phyloP scores from a whole-genome alignment of 768 basidiomycete genomes.

The Gloeostereum incarnatum region DNA sequence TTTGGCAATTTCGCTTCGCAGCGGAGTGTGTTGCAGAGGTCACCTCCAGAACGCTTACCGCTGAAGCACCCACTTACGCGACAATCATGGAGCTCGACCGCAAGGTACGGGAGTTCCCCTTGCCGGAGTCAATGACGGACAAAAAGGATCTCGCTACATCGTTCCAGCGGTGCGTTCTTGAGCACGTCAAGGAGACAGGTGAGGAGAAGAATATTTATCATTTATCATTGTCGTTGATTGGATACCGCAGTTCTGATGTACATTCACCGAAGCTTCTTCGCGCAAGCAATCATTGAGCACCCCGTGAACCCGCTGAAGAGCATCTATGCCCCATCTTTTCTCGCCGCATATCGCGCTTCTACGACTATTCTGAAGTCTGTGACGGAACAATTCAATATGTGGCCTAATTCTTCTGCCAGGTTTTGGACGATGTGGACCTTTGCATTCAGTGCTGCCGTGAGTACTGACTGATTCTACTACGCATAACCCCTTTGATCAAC shows the following conservation, averaged over 20 bases:
- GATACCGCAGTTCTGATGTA: constrained; percentile 40
- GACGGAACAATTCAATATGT: constrained; percentile 33
- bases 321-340: constrained; percentile 52
- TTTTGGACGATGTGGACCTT: constrained; percentile 61
- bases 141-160: constrained; percentile 23
- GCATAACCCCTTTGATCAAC: not conserved
- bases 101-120: constrained; percentile 56
- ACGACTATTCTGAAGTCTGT: constrained; percentile 46
- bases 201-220: constrained; percentile 5
- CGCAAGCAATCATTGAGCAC: constrained; percentile 60
- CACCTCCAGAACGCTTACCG: constrained; percentile 47
- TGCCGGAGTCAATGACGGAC: constrained; percentile 36
- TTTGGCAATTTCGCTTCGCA: constrained; percentile 59
- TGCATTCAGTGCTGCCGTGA: constrained; percentile 44
- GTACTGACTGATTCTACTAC: constrained; percentile 11
- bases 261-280: constrained; percentile 62
- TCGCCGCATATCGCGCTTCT: constrained; percentile 52
- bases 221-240: not conserved
- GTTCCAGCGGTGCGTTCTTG: constrained; percentile 36
- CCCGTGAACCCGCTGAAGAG: constrained; percentile 61
- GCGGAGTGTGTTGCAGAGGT: constrained; percentile 59
- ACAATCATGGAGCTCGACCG: constrained; percentile 61
- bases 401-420: constrained; percentile 38
- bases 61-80: constrained; percentile 53
- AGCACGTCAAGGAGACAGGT: constrained; percentile 41